These are phyloP conservation scores for Earliella scabrosa DNA, from an alignment of 1,284 basidiomycete species.

Conservation along the genomic window DNA sequence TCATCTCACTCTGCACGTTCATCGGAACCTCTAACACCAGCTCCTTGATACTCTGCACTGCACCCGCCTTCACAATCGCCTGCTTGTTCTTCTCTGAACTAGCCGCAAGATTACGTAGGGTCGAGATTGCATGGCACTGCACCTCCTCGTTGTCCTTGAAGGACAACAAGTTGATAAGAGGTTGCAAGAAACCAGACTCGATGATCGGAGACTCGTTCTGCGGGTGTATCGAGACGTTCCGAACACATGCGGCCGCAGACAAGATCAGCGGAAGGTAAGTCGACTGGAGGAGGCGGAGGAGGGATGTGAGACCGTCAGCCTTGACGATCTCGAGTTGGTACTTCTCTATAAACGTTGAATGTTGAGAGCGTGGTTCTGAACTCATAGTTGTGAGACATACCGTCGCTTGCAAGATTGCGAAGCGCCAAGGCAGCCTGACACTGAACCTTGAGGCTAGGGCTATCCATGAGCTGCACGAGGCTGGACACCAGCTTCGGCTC, in stretches of 20 bases:
- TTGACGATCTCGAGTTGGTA: conserved; percentile 99
- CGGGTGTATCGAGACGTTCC: conserved; percentile 99
- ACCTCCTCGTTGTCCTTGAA: conserved; percentile 99
- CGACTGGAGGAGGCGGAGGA: conserved; percentile 94
- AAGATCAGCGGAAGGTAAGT: conserved; percentile 99
- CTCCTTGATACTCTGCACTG: conserved; percentile 98
- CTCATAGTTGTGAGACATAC: too few species aligned
- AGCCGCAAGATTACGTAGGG: conserved; percentile 94
- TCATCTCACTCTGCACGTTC: conserved; percentile 99
- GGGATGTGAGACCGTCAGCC: conserved; percentile 89
- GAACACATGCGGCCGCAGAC: conserved; percentile 97
- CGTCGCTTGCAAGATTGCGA: conserved; percentile 96
- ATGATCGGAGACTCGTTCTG: conserved; percentile 99
- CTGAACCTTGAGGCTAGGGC: conserved; percentile 96
- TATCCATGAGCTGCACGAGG: conserved; percentile 97
- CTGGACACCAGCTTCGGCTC: conserved; percentile 97
- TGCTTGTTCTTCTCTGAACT: conserved; percentile 99
- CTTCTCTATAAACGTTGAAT: conserved; percentile 84
- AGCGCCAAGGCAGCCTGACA: conserved; percentile 98
- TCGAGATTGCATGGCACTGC: conserved; percentile 99
- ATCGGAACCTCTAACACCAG: conserved; percentile 94
- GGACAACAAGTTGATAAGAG: conserved; percentile 93
- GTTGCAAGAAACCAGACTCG: conserved; percentile 96
- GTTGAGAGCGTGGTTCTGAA: too few species aligned
- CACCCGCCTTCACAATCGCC: conserved; percentile 97